Base-by-base conservation (phyloP, 768 basidiomycete species). In the Russula abietina region DNA sequence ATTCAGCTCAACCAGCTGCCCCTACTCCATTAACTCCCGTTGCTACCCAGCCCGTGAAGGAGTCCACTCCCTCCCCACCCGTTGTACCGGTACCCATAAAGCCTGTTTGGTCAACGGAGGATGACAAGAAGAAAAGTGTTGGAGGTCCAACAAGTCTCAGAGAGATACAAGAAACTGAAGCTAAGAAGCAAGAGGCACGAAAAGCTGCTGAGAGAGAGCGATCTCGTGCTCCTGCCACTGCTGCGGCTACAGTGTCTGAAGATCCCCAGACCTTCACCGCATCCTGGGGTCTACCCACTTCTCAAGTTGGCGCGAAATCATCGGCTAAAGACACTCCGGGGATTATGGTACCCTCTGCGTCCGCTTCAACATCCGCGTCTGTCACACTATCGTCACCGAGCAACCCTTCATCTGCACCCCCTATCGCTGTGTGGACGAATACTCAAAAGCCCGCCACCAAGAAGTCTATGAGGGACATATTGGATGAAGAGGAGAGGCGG, bases 401-500 rank as follows among this genome's bases (percentile, higher is more conserved):
- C 3, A 33, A 72, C 2, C 59, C 69, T 12, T 50, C 73, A 0
- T 63, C 71, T 3, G 55, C 60, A 7, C 65, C 75, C 14, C 53
- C 69, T n/a, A 57, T 70, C 11, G 81, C 84, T 17, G 92, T 91
- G 22, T 96, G 93, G 92, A 88, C 86, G 11, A 84, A 80, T 68
- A 75, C 81, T 17, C 75, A 74, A 28, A 86, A 85, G 70, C 73
- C 80, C 8, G 71, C 78, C 3, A 72, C 81, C 8, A 95, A 93
- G 79, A 97, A 93, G 80, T 91, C 91, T 2, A 88, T 99, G 87
- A 98, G 96, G 78, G 94, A 99, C 77, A 99, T 99, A 45, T 92
- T 96, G 71, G 96, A 98, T 74, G 97, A 99, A 69, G 97, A 99
- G 71, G 93, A 96, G 74, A 83, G 78, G 66, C 82, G 88, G 65